Base-by-base conservation (phyloP, 371 early-diverging fungal species). In the Circinella minor region DNA sequence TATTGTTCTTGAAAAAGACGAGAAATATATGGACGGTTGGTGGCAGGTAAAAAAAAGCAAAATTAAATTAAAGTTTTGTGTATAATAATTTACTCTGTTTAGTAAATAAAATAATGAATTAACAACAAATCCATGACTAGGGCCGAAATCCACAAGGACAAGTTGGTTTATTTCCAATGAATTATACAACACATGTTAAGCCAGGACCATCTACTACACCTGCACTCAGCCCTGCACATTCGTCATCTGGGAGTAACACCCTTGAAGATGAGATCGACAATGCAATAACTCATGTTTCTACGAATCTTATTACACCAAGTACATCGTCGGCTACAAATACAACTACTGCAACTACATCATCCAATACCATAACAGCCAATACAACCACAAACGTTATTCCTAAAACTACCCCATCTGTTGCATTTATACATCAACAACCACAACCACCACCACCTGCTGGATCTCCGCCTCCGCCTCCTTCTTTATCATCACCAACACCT, bases 1-100 rank as follows among this genome's bases (percentile, higher is more conserved):
- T n/a, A 72, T 89, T 13, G 93, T 95, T 4, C 73, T 93, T 34
- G 92, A 93, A 73, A 88, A 86, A 72, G 95, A 95, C 73, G 94
- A 93, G 57, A 82, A 88, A 61, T 94, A 89, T 74, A 82, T 85
- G 27, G 95, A 95, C 77, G 94, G 94, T 37, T 95, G 95, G 95
- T 95, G 93, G 93, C 89, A 91, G 89, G 93, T 91, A 88, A 81
- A 9, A 34, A 36, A 63, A 18, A 63, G n/a, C 8, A 64, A 51
- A 36, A 18, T 34, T 27, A 27, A 27, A 27, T 1, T 27, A 27
- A 27, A 27, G 27, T 27, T 27, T 27, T 27, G 27, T 27, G 2
- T 27, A 2, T 18, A 9, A n/a, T 34, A 18, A 62, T 66, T 61
- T 46, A 68, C 61, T 13, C 15, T 51, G 27, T 27, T 47, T 6